Conservation (phyloP, 2,329 filamentous ascomycete species). For the Pseudogymnoascus sp. region DNA sequence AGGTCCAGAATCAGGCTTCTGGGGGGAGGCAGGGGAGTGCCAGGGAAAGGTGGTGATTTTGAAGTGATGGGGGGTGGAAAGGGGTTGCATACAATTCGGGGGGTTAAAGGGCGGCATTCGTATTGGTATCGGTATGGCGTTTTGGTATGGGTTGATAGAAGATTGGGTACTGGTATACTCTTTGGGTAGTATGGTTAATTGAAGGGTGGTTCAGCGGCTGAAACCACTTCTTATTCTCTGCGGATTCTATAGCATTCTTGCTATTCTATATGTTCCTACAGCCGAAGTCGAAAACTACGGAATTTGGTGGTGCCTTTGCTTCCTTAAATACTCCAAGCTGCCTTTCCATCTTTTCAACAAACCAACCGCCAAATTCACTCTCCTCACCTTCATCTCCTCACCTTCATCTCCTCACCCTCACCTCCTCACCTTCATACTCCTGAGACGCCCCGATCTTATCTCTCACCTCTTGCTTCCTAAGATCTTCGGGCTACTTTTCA, state of each 20-base stretch:
- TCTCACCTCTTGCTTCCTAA: no score
- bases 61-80: background rate
- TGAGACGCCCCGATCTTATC: no score
- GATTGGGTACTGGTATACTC: background rate
- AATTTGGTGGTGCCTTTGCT: background rate
- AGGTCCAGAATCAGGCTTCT: background rate
- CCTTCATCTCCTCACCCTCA: no score
- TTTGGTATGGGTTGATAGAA: background rate
- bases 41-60: background rate
- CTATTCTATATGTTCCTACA: background rate
- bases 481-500: no score
- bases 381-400: background rate
- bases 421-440: no score
- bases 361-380: background rate
- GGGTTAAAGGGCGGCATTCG: background rate
- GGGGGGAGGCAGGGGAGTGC: background rate
- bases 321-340: background rate
- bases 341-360: background rate
- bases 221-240: background rate
- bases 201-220: background rate
- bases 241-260: background rate
- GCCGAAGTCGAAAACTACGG: background rate
- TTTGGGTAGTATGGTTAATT: slow-evolving; percentile 2
- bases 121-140: background rate
- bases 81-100: background rate